phyloP scores from a whole-genome alignment of 2,329 filamentous ascomycete genomes.

The Penicillium nordicum region DNA sequence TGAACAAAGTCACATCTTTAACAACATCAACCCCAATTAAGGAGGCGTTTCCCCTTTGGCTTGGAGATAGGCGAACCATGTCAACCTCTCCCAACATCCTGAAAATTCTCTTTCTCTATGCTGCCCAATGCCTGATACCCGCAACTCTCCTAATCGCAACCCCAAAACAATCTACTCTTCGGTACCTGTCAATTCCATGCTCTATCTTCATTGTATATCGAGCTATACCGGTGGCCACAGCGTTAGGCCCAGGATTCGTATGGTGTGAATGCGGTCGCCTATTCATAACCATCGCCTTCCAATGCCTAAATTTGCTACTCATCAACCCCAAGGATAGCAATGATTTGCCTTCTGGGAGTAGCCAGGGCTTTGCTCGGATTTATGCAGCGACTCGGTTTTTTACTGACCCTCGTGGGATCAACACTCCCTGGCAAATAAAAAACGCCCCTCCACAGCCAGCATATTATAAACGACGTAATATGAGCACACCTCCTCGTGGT shows the following conservation, averaged over 20 bases:
- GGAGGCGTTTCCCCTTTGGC: background rate
- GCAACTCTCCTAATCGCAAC: constrained; percentile 14
- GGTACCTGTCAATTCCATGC: constrained; percentile 16
- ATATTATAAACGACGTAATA: constrained; percentile 5
- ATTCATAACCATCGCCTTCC: constrained; percentile 12
- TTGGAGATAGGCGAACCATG: background rate
- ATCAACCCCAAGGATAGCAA: constrained; percentile 5
- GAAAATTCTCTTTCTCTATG: constrained; percentile 1
- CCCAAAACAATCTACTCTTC: constrained; percentile 10
- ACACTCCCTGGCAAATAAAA: constrained; percentile 19
- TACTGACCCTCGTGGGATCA: constrained; percentile 14
- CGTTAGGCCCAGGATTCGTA: constrained; percentile 11
- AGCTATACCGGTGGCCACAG: constrained; percentile 1
- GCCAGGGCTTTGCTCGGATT: background rate
- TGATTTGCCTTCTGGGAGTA: background rate
- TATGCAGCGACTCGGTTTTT: constrained; percentile 1
- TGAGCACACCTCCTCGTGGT: constrained; percentile 1
- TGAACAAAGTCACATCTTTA: background rate
- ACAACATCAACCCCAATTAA: background rate
- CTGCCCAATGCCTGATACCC: constrained; percentile 14
- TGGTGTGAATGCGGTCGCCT: constrained; percentile 13
- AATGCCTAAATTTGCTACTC: constrained; percentile 8
- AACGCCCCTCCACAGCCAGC: constrained; percentile 13
- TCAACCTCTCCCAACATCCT: background rate
- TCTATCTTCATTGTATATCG: constrained; percentile 6